Evolutionary conservation across 2,329 filamentous ascomycete genomes (phyloP), one percentile per base, ranked within the genome.

Genomic region (Coleophoma cylindrospora): DNA sequence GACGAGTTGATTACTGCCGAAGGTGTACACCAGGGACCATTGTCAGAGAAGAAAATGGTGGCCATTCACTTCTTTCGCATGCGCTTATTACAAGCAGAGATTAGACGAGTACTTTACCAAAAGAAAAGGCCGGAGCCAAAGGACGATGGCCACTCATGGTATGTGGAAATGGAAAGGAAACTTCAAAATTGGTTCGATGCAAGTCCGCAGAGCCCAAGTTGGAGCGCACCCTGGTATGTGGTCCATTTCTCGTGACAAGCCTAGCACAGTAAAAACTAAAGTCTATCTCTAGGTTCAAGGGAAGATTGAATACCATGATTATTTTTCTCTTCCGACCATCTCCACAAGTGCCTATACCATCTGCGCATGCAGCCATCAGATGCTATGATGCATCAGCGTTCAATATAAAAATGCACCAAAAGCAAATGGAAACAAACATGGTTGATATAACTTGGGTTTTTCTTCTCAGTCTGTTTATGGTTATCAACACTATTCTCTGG

Each of bases 391-490:
- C 89, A 38, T 85, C 89, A 43, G 77, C 84, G 11, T 89, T 83
- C 67, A 91, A 96, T 63, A 89, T 96, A 60, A 79, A 85, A 57
- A 82, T 92, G 64, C 86, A 91, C 41, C 83, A 82, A 63, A 84
- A 87, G 61, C 91, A 96, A 66, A 86, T 96, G 63, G 80, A 86
- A 57, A 83, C 79, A 14, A 79, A 80, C 13, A 84, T 83, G 19
- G 82, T 94, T 11, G 92, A 96, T 63, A 76, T 96, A 53, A 96
- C 91, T 1, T 97, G 92, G 92, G 86, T 96, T 40, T 96, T 96
- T 63, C 82, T 95, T 1, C 79, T 96, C 51, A 84, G 87, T 17
- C 79, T 97, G 38, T 96, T 95, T 71, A 94, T 95, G 83, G 84
- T 89, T 4, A 79, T 97, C 50, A 96, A 96, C 64, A 91, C 89